Conservation (phyloP, 495 filamentous ascomycete species). For the Aspergillus cavernicola region DNA sequence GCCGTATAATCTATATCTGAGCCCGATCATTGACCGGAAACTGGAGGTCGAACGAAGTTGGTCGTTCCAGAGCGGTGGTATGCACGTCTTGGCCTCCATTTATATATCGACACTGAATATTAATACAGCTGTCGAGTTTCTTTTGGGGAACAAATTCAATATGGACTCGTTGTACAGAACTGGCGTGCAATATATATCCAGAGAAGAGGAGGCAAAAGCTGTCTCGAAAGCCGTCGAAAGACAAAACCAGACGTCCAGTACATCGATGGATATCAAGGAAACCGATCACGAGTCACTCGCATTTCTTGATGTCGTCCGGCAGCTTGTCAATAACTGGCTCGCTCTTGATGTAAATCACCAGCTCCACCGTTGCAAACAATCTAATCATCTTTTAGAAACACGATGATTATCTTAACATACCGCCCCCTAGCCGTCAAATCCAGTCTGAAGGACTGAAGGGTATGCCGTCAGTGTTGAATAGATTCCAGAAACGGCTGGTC, state of each 20-base stretch:
- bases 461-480: conserved; percentile 30
- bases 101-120: conserved; percentile 2
- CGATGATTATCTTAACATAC: conserved; percentile 28
- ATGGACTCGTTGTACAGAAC: conserved; percentile 52
- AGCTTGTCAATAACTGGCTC: conserved; percentile 48
- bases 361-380: not conserved
- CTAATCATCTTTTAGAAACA: conserved; percentile 17
- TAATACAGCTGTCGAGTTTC: conserved; percentile 54
- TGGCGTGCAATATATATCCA: conserved; percentile 69
- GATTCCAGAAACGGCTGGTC: conserved; percentile 60
- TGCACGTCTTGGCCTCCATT: not conserved
- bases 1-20: conserved; percentile 68
- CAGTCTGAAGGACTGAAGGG: not conserved
- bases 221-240: conserved; percentile 21
- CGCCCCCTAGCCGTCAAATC: conserved; percentile 19
- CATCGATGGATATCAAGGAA: conserved; percentile 48
- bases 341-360: conserved; percentile 19
- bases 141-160: conserved; percentile 58
- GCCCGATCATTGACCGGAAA: conserved; percentile 46
- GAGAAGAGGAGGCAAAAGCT: conserved; percentile 54
- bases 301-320: conserved; percentile 47
- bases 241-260: conserved; percentile 25
- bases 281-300: conserved; percentile 52
- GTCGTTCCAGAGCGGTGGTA: conserved; percentile 50
- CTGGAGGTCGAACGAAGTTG: conserved; percentile 54